phyloP scores from a whole-genome alignment of 129 eudicot species.

The Tagetes erecta region DNA sequence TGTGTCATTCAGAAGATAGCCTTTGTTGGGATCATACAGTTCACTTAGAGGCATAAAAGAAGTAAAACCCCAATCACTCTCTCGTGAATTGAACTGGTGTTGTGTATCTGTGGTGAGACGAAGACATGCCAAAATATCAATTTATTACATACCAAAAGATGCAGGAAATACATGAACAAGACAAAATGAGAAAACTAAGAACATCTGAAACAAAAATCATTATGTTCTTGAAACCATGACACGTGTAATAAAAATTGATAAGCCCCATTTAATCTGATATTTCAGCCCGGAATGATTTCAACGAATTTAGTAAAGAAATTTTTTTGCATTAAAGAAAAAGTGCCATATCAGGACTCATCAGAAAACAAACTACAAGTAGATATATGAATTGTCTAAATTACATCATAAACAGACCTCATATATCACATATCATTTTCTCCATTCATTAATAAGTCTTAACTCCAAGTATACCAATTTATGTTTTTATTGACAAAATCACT shows the following conservation, averaged over 20 bases:
- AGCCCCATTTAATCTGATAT: neutral
- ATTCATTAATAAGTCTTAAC: neutral
- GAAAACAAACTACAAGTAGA: neutral
- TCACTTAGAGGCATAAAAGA: conserved; percentile 88
- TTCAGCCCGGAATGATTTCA: neutral
- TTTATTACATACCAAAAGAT: conserved; percentile 14
- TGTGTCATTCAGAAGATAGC: conserved; percentile 78
- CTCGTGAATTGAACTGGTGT: conserved; percentile 82
- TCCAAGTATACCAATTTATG: too few species aligned
- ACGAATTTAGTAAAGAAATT: neutral
- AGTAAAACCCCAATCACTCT: conserved; percentile 97
- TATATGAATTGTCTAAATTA: neutral
- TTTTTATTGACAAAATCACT: neutral
- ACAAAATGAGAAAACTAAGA: neutral
- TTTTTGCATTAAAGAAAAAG: neutral
- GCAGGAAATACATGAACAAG: neutral
- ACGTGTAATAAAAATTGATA: neutral
- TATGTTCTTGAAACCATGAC: conserved; percentile 7
- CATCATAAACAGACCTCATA: conserved; percentile 7
- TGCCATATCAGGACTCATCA: neutral
- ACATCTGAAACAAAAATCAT: neutral
- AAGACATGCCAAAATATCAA: conserved; percentile 27
- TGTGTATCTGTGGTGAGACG: conserved; percentile 66
- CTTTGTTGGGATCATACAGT: conserved; percentile 76
- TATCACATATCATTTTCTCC: neutral